phyloP scores from a whole-genome alignment of 352 stramenopile species.

The Pythium chondricola region DNA sequence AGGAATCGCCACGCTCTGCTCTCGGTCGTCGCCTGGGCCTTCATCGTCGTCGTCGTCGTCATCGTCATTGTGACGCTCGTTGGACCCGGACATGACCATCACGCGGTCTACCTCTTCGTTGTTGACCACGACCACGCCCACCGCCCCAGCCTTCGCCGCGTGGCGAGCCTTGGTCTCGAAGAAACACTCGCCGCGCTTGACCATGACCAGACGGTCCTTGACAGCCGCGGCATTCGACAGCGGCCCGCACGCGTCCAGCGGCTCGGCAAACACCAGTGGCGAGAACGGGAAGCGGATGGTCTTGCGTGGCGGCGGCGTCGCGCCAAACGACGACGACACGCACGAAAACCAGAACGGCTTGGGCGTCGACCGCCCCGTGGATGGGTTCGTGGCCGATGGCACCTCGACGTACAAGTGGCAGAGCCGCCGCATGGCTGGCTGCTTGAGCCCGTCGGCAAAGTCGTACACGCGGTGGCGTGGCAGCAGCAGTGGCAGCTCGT shows the following conservation, averaged over 20 bases:
- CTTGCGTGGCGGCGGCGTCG: conserved; percentile 22
- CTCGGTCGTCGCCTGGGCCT: conserved; percentile 1
- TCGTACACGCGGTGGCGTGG: conserved; percentile 40
- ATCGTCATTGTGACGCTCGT: conserved; percentile 1
- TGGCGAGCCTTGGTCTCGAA: conserved; percentile 72
- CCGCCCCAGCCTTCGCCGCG: conserved; percentile 32
- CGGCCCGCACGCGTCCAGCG: conserved; percentile 43
- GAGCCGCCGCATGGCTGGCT: conserved; percentile 24
- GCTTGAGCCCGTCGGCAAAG: conserved; percentile 5
- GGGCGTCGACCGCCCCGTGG: not conserved
- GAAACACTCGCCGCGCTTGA: conserved; percentile 51
- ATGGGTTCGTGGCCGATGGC: conserved; percentile 9
- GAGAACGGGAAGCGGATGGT: conserved; percentile 18
- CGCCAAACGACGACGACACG: conserved; percentile 52
- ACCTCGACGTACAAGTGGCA: conserved; percentile 32
- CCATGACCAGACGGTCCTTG: conserved; percentile 43
- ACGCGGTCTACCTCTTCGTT: conserved; percentile 53
- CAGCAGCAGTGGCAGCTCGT: conserved; percentile 29
- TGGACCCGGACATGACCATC: conserved; percentile 71
- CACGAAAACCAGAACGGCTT: conserved; percentile 39
- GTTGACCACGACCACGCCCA: conserved; percentile 60
- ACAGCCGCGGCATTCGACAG: conserved; percentile 28
- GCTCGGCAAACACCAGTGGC: conserved; percentile 42
- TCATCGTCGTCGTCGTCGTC: conserved; percentile 9
- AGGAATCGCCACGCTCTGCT: conserved; percentile 25